A percentile compares a stretch with the other conserved stretches of the same genome.
Conservation (phyloP, 1,139 yeast genomes). For the Lodderomyces theae region DNA sequence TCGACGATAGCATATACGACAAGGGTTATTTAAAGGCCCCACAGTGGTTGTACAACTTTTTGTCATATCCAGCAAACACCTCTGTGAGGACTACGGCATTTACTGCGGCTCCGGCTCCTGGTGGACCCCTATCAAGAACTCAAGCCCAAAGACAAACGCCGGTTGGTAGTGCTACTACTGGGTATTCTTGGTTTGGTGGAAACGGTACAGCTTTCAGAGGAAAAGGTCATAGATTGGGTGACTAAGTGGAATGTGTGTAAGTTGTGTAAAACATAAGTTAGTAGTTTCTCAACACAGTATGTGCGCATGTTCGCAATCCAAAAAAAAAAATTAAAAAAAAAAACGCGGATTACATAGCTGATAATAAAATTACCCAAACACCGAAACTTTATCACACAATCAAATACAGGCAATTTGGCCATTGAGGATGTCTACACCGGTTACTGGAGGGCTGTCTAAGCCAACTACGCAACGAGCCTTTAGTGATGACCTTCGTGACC, state of each 20-base stretch:
- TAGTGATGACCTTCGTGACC: conserved; percentile 1
- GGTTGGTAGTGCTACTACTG: conserved; percentile 6
- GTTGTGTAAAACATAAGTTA: no score
- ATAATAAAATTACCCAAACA: no score
- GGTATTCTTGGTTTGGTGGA: conserved; percentile 20
- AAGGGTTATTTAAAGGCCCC: conserved; percentile 47
- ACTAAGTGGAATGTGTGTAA: no score
- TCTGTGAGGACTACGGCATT: conserved; percentile 34
- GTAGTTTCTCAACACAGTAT: no score
- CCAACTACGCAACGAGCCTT: neutral
- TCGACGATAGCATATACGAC: conserved; percentile 39
- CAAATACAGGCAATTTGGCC: neutral
- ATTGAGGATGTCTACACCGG: conserved; percentile 6
- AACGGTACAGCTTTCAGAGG: conserved; percentile 26
- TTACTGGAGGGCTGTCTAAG: neutral
- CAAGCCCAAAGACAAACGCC: neutral
- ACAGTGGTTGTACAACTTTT: conserved; percentile 29
- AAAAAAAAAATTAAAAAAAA: no score
- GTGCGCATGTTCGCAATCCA: no score
- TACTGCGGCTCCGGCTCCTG: conserved; percentile 4
- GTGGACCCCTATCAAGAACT: neutral
- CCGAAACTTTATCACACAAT: no score
- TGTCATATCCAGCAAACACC: conserved; percentile 30
- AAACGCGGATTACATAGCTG: no score
- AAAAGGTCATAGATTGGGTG: conserved; percentile 36